phyloP scores from a whole-genome alignment of 116 monocot genomes.

The Cymodocea nodosa region DNA sequence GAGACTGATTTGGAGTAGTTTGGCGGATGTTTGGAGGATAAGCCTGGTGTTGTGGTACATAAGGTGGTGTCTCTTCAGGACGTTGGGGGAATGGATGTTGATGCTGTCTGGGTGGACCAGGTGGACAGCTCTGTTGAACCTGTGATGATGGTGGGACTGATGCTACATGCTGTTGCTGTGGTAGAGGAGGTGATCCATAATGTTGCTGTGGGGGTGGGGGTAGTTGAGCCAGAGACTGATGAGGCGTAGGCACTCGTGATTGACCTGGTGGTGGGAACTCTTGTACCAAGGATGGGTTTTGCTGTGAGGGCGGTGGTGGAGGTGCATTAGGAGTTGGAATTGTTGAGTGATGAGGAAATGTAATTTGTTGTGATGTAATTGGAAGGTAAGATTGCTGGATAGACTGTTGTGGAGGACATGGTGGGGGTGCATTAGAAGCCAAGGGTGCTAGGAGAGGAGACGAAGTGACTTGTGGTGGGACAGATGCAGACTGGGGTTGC shows the following conservation, averaged over 20 bases:
- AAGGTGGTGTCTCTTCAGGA: constrained; percentile 43
- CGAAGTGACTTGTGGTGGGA: constrained; percentile 7
- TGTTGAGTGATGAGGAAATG: constrained; percentile 17
- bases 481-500: constrained; percentile 8
- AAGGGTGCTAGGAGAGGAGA: constrained; percentile 15
- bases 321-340: constrained; percentile 21
- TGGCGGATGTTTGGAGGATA: constrained; percentile 37
- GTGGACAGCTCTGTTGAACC: constrained; percentile 33
- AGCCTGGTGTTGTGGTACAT: constrained; percentile 31
- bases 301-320: not conserved
- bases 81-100: constrained; percentile 23
- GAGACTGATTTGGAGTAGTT: constrained; percentile 22
- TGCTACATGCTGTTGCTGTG: constrained; percentile 20
- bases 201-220: constrained; percentile 17
- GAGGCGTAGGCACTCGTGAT: not conserved
- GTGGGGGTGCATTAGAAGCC: constrained; percentile 7
- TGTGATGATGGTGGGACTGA: constrained; percentile 13
- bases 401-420: constrained; percentile 17
- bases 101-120: constrained; percentile 16
- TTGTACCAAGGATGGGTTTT: constrained; percentile 25
- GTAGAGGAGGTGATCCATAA: constrained; percentile 10
- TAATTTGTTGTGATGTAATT: not conserved
- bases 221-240: constrained; percentile 11
- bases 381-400: constrained; percentile 9
- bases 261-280: constrained; percentile 6